A percentile compares a stretch with the other conserved stretches of the same genome.
Evolutionary conservation across 805 yeast genomes (phyloP).

Genomic region (Aciculoconidium aculeatum): DNA sequence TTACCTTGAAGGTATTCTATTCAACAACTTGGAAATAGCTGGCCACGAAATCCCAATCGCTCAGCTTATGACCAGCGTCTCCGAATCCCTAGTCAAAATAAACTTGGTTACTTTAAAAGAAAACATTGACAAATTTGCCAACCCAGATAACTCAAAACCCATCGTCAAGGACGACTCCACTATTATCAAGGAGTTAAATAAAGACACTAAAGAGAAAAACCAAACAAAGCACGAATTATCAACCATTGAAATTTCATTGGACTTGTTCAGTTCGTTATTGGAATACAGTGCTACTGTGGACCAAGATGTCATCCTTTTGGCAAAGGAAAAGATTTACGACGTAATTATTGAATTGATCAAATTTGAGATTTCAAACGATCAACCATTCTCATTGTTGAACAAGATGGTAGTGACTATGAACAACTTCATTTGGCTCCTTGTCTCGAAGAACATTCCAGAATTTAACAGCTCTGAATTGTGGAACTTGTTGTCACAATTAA

Average conservation of each 20-base stretch:
- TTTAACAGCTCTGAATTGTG: conserved; percentile 20
- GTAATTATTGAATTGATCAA: conserved; percentile 34
- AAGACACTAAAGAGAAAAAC: conserved; percentile 23
- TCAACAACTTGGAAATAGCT: conserved; percentile 32
- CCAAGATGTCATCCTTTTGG: conserved; percentile 3
- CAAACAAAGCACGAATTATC: conserved; percentile 50
- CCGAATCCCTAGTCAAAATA: conserved; percentile 19
- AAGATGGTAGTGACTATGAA: conserved; percentile 64
- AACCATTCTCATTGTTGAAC: conserved; percentile 36
- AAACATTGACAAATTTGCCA: conserved; percentile 7
- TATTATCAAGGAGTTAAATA: conserved; percentile 22
- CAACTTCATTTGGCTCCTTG: conserved; percentile 60
- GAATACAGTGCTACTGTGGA: conserved; percentile 36
- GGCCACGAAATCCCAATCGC: conserved; percentile 4
- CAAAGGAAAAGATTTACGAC: conserved; percentile 10
- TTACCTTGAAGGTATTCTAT: conserved; percentile 38
- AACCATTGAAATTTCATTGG: conserved; percentile 65
- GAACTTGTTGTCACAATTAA: conserved; percentile 16
- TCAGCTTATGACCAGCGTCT: conserved; percentile 16
- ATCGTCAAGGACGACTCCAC: conserved; percentile 20
- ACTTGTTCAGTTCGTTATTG: conserved; percentile 67
- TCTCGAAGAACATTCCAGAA: conserved; percentile 20
- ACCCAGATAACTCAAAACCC: conserved; percentile 31
- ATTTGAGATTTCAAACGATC: conserved; percentile 25
- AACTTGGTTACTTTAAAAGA: conserved; percentile 15